Conservation (phyloP, 2,329 filamentous ascomycete species). For the Phialophora verrucosa region DNA sequence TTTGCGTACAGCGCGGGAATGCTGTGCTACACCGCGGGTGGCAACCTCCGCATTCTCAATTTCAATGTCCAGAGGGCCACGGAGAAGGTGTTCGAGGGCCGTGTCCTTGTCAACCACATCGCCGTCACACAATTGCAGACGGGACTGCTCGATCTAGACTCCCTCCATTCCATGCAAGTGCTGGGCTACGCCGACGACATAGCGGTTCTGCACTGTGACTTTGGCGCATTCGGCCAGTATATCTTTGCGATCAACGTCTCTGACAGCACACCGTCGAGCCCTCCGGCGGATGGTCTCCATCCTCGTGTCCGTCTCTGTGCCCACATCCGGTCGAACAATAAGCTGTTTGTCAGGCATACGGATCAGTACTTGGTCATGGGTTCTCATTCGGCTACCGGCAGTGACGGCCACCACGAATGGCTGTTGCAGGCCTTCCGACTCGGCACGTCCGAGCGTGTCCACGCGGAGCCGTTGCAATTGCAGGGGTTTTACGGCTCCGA, state of each 20-base stretch:
- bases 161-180: conserved; percentile 50
- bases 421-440: conserved; percentile 62
- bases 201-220: conserved; percentile 63
- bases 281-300: conserved; percentile 16
- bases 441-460: conserved; percentile 47
- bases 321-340: conserved; percentile 55
- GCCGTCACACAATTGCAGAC: neutral
- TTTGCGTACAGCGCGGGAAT: conserved; percentile 69
- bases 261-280: conserved; percentile 13
- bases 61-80: conserved; percentile 56
- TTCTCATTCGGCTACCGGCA: conserved; percentile 62
- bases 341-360: conserved; percentile 72
- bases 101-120: conserved; percentile 46
- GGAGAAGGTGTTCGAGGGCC: conserved; percentile 65
- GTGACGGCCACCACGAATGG: conserved; percentile 68
- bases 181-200: conserved; percentile 64
- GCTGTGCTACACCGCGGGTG: conserved; percentile 66
- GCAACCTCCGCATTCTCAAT: conserved; percentile 64
- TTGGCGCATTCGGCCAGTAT: conserved; percentile 52
- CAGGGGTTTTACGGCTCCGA: conserved; percentile 67
- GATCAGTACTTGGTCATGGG: conserved; percentile 68
- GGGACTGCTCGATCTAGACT: conserved; percentile 35
- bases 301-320: conserved; percentile 50
- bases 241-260: conserved; percentile 60
- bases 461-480: conserved; percentile 57